Evolutionary conservation across 2,329 filamentous ascomycete species (phyloP), one percentile per base, ranked within the genome.

Genomic region (Penicillium aurantiogriseum): DNA sequence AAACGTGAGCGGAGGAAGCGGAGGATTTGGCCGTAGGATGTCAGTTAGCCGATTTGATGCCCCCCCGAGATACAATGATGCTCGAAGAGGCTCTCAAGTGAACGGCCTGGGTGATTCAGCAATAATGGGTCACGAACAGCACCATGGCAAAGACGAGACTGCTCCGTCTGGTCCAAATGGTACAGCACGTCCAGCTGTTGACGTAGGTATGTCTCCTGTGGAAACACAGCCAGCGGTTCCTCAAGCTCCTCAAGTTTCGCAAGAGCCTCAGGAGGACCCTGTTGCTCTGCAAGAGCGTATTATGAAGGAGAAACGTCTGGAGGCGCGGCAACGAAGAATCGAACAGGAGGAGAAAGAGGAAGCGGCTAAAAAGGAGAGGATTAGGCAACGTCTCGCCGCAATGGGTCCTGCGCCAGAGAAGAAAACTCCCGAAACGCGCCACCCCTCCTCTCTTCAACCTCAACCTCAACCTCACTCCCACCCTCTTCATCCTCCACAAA

Each of bases 1-100:
- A 2, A 95, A 92, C 69, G 88, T 96, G 40, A 97, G 92, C 72
- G 92, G 91, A 54, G 90, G 89, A 58, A 96, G 91, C 72, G 88
- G 88, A 59, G 82, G 84, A 38, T 84, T 87, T 62, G 82, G 83
- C 65, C 84, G 88, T 64, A 85, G 88, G 35, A 81, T 83, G 77
- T 87, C 84, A 1, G 77, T 82, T 63, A 78, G 79, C 61, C 79
- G 79, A 61, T 72, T 76, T 56, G 79, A 79, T 51, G 73, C 76
- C 35, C 67, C 73, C 9, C 66, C 71, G n/a, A 72, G 75, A 50
- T 66, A 69, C 13, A 67, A 72, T 51, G 79, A 80, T 48, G 65
- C 62, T 42, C 67, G 75, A 63, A 63, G 77, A 62, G 72, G 70
- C 48, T 78, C 78, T 49, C 69, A 74, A 47, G 69, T 68, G 23